phyloP scores from a whole-genome alignment of 805 yeast species.

The Candida xiaguanensis region DNA sequence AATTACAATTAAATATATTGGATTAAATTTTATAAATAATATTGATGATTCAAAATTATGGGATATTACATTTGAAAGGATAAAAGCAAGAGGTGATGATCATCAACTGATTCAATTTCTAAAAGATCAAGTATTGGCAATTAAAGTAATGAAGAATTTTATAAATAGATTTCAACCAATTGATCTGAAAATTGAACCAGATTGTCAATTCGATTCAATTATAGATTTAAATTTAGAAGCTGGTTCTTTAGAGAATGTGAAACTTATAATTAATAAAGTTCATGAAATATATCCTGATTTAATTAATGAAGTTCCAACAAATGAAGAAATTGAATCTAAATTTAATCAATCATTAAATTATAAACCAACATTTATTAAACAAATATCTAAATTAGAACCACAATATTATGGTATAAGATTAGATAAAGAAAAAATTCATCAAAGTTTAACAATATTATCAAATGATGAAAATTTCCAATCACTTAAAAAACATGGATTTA shows the following conservation, averaged over 20 bases:
- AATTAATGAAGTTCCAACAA: constrained; percentile 33
- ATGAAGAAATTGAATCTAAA: constrained; percentile 43
- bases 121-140: constrained; percentile 47
- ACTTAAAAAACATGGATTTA: constrained; percentile 27
- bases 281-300: constrained; percentile 41
- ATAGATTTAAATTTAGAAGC: constrained; percentile 50
- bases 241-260: constrained; percentile 41
- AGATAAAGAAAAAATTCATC: constrained; percentile 14
- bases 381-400: constrained; percentile 17
- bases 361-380: constrained; percentile 47
- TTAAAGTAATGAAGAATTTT: constrained; percentile 71
- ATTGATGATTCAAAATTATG: constrained; percentile 35
- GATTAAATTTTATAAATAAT: constrained; percentile 55
- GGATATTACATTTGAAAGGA: constrained; percentile 56
- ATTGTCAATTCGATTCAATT: constrained; percentile 59
- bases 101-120: constrained; percentile 75
- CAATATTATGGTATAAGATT: constrained; percentile 10
- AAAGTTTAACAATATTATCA: constrained; percentile 7
- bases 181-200: constrained; percentile 48
- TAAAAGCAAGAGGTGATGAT: constrained; percentile 71
- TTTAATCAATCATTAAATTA: constrained; percentile 51
- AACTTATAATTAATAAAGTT: constrained; percentile 37
- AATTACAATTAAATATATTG: constrained; percentile 52
- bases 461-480: constrained; percentile 16
- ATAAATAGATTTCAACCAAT: constrained; percentile 65